Conservation (phyloP, 495 filamentous ascomycete species). For the Aspergillus biplanus region DNA sequence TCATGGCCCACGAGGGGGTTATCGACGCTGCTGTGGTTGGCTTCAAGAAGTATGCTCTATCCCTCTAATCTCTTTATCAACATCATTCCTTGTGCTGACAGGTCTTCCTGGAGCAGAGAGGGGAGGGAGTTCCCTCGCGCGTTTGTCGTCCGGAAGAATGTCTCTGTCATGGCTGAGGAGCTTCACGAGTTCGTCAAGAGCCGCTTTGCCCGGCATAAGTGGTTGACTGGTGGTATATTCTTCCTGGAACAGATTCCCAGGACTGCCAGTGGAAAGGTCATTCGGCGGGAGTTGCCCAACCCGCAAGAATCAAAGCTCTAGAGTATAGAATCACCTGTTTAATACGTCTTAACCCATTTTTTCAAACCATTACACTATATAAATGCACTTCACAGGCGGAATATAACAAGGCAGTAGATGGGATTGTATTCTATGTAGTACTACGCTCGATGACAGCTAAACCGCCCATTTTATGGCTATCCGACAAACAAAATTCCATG, state of each 20-base stretch:
- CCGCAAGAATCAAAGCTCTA: neutral
- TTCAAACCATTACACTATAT: no score
- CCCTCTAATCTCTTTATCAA: neutral
- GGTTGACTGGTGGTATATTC: neutral
- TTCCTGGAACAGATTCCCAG: neutral
- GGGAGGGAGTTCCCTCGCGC: neutral
- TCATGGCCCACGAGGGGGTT: neutral
- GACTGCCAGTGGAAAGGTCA: neutral
- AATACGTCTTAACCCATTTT: no score
- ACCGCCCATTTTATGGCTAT: no score
- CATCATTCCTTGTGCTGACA: neutral
- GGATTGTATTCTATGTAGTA: no score
- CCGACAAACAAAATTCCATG: no score
- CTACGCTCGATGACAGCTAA: no score
- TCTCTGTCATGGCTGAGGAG: neutral
- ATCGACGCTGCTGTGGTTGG: neutral
- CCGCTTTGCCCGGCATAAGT: constrained; percentile 1
- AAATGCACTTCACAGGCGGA: no score
- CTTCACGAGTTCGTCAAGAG: neutral
- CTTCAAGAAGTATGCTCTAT: neutral
- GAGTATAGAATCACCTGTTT: neutral
- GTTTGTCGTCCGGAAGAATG: neutral
- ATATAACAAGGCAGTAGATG: no score
- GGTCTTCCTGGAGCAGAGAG: neutral
- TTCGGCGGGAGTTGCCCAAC: neutral